A percentile compares a stretch with the other conserved stretches of the same genome.
Conservation (phyloP, 192 early-diverging fungal species). For the Umbelopsis sp. region DNA sequence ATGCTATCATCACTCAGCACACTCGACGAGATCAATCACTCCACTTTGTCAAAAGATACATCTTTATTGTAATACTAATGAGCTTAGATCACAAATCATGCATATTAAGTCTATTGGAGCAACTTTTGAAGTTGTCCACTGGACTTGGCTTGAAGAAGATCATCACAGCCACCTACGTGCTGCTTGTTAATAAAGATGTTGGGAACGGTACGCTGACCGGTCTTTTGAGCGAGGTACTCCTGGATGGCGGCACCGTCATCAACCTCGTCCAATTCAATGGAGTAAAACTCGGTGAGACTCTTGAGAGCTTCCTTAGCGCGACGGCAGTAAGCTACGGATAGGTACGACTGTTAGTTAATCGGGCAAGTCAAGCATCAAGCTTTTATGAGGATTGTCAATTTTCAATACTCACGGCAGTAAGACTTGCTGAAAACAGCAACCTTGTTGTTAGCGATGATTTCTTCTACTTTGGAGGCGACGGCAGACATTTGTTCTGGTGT, state of each 20-base stretch:
- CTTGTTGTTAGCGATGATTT: constrained; percentile 50
- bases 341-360: background rate
- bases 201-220: constrained; percentile 74
- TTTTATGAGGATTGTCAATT: background rate
- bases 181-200: constrained; percentile 69
- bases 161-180: constrained; percentile 71
- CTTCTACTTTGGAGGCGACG: constrained; percentile 44
- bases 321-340: constrained; percentile 55
- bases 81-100: background rate
- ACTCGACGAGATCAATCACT: too few species aligned
- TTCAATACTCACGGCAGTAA: constrained; percentile 54
- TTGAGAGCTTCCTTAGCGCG: constrained; percentile 55
- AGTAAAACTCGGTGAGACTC: constrained; percentile 38
- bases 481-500: constrained; percentile 45
- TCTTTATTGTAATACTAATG: background rate
- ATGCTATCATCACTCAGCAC: too few species aligned
- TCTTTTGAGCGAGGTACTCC: constrained; percentile 53
- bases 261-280: constrained; percentile 59
- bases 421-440: constrained; percentile 80
- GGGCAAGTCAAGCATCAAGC: background rate
- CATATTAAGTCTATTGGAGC: constrained; percentile 29
- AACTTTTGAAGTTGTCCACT: constrained; percentile 50
- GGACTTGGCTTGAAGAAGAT: constrained; percentile 46
- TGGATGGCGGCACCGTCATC: constrained; percentile 61
- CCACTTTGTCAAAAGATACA: background rate